Evolutionary conservation across 2,329 filamentous ascomycete genomes (phyloP).

Genomic region (Tolypocladium cylindrosporum): DNA sequence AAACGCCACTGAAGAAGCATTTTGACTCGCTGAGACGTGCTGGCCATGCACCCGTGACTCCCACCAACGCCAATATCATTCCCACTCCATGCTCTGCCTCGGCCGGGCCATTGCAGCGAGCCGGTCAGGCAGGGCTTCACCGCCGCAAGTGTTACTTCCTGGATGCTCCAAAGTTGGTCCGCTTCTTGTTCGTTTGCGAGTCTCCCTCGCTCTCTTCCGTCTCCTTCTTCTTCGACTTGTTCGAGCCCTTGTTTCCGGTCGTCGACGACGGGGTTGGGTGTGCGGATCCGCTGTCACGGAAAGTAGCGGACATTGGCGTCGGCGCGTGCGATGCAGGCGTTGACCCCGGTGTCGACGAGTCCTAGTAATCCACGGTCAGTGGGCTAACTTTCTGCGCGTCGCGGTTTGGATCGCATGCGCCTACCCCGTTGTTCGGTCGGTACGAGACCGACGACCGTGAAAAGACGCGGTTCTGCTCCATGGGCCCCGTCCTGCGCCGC

Average conservation of each 20-base stretch:
- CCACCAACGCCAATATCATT: background rate
- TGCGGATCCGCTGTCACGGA: slow-evolving; percentile 38
- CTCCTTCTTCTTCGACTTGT: slow-evolving; percentile 44
- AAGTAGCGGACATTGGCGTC: slow-evolving; percentile 45
- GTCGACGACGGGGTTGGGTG: slow-evolving; percentile 47
- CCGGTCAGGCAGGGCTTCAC: background rate
- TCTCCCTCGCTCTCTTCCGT: slow-evolving; percentile 51
- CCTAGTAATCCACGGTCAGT: slow-evolving; percentile 14
- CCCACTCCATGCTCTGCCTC: background rate
- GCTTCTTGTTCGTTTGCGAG: slow-evolving; percentile 39
- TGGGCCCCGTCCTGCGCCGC: slow-evolving; percentile 53
- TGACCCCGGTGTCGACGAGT: slow-evolving; percentile 33
- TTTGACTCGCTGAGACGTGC: background rate
- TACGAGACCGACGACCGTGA: slow-evolving; percentile 55
- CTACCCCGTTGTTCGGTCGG: slow-evolving; percentile 31
- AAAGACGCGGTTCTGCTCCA: slow-evolving; percentile 67
- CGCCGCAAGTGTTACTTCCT: slow-evolving; percentile 31
- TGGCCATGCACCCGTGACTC: background rate
- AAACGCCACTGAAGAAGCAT: background rate
- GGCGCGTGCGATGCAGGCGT: slow-evolving; percentile 36
- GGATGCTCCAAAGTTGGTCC: slow-evolving; percentile 47
- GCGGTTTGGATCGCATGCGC: slow-evolving; percentile 1
- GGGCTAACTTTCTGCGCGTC: background rate
- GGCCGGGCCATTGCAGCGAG: background rate
- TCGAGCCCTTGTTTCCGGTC: slow-evolving; percentile 31